Percentiles rank a stretch among this genome's conserved stretches.
phyloP scores from a whole-genome alignment of 805 yeast genomes.

The Tetrapisispora namnaoensis region DNA sequence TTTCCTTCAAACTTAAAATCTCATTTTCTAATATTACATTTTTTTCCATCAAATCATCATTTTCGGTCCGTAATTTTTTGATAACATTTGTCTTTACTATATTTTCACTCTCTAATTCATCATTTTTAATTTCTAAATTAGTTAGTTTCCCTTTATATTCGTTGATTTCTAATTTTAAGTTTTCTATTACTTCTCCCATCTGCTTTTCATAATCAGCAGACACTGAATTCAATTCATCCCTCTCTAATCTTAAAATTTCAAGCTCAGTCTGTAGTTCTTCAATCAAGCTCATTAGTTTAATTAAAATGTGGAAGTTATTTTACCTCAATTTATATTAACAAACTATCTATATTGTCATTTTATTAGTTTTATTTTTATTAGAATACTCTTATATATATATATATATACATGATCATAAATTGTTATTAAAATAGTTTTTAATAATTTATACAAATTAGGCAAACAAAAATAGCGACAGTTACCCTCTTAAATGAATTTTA shows the following conservation, averaged over 20 bases:
- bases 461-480: background rate
- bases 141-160: constrained; percentile 5
- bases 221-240: constrained; percentile 11
- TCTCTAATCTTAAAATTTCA: constrained; percentile 9
- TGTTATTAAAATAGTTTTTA: background rate
- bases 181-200: constrained; percentile 11
- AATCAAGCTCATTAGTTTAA: background rate
- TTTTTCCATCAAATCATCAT: constrained; percentile 12
- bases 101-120: constrained; percentile 15
- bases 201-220: constrained; percentile 17
- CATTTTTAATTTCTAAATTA: constrained; percentile 11
- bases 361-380: too few relatives aligned
- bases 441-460: background rate
- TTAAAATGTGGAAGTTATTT: background rate
- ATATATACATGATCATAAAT: background rate
- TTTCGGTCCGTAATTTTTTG: constrained; percentile 6
- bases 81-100: constrained; percentile 6
- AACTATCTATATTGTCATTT: too few relatives aligned
- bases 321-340: background rate
- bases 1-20: constrained; percentile 7
- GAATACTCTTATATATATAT: background rate
- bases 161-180: background rate
- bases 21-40: constrained; percentile 17
- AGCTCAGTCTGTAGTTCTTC: constrained; percentile 8
- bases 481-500: background rate